Evolutionary conservation across 768 basidiomycete genomes (phyloP), one percentile per base, ranked within the genome.

Genomic region (Phylloporus arenicola): DNA sequence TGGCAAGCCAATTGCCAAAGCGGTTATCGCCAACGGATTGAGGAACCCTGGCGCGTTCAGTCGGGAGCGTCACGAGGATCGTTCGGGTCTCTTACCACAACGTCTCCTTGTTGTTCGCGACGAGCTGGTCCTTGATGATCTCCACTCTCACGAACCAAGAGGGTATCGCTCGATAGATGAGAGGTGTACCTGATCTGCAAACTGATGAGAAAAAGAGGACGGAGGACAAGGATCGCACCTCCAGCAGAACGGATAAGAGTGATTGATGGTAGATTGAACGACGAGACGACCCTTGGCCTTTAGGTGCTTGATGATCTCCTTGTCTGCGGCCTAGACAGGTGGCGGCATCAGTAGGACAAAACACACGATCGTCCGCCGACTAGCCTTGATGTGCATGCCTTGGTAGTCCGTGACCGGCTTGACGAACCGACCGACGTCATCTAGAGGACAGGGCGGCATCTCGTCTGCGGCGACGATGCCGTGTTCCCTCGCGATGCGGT

Each of bases 161-260:
- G 34, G 95, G 95, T 58, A 99, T 86, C 42, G 93, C 92, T 44
- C 92, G 89, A 70, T 99, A 94, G 55, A 99, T 84, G 61, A 99
- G 79, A 19, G 96, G 96, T 1, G 95, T 97, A 12, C 86, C 84
- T 17, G 96, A 98, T 64, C 93, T 94, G 22, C 51, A 11, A 37
- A 24, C 29, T 10, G 41, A 34, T 45, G 40, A 51, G 17, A 22
- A 41, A n/a, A 39, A 14, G 8, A 24, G 9, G 14, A 16, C 11
- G 17, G 13, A 10, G 14, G 11, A 45, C 6, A 40, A 34, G 29
- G 42, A 17, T 59, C 64, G 30, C 53, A 90, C 88, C 93, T 81
- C 96, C 96, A 98, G 67, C 96, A 99, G 78, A 84, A 96, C 11
- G 96, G 96, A 64, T 99, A 98, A 55, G 84, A 85, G 69, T 98